phyloP scores from a whole-genome alignment of 1,284 basidiomycete genomes.

The Amylostereum chailletii region DNA sequence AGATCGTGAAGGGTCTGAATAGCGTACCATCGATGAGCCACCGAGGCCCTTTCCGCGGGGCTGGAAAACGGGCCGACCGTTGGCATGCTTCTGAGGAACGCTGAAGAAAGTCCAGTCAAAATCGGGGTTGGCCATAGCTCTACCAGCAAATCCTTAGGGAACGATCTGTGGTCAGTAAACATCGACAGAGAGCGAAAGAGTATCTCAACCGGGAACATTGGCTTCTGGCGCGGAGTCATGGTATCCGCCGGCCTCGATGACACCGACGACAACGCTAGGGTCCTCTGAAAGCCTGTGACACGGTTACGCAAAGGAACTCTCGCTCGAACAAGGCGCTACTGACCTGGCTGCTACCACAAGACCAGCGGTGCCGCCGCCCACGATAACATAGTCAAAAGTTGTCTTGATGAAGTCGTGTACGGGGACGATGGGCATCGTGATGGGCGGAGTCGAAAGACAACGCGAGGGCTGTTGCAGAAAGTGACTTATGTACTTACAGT shows the following conservation, averaged over 20 bases:
- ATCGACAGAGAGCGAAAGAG: not conserved
- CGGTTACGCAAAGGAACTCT: not conserved
- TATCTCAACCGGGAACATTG: conserved; percentile 1
- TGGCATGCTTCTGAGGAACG: conserved; percentile 10
- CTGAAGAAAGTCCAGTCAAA: conserved; percentile 13
- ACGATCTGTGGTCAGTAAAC: no score
- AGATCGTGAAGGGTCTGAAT: conserved; percentile 16
- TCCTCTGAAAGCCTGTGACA: conserved; percentile 1
- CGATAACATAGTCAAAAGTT: conserved; percentile 2
- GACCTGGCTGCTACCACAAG: conserved; percentile 1
- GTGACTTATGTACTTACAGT: no score
- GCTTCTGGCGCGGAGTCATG: not conserved
- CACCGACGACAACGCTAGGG: not conserved
- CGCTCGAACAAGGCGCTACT: not conserved
- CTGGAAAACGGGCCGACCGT: conserved; percentile 7
- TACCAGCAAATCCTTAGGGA: not conserved
- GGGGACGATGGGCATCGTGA: no score
- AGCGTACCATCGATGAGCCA: conserved; percentile 9
- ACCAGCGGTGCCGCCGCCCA: conserved; percentile 4
- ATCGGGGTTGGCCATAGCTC: conserved; percentile 8
- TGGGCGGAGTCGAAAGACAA: no score
- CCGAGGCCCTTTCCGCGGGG: conserved; percentile 15
- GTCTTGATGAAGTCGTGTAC: no score
- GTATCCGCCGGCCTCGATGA: conserved; percentile 1
- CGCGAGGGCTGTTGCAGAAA: no score